Base-by-base conservation (phyloP, 176 grass and related monocot genomes). In the Bolboschoenus planiculmis region DNA sequence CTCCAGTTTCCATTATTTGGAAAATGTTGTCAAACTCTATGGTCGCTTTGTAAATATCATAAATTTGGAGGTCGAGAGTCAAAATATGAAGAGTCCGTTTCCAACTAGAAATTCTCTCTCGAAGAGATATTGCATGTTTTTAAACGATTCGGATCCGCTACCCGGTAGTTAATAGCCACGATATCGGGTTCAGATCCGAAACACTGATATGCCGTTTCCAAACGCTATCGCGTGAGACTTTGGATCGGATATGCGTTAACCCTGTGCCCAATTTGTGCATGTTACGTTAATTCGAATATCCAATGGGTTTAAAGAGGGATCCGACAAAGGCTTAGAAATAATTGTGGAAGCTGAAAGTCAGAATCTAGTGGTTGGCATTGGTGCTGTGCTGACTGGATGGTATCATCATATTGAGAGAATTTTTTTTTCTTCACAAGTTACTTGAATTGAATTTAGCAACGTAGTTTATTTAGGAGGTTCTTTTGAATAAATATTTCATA, bases 301-400 rank as follows among this genome's bases (percentile, higher is more conserved):
- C 1, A 64, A n/a, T 34, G 34, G 31, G 18, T 34, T 34, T 70
- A 35, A 3, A 70, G 34, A 67, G 7, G 61, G 33, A 40, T 70
- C 65, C 65, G 65, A n/a, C n/a, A n/a, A n/a, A n/a, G n/a, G n/a
- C n/a, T n/a, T n/a, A n/a, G 5, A 24, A 43, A 64, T 81, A 64
- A 64, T 39, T 33, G 79, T 48, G 79, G 56, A 81, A 36, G 40
- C 21, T 44, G 51, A 16, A 64, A 46, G 51, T 4, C 58, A 3
- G 16, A 81, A 63, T 60, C 31, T 64, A 29, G 21, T 63, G 78
- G 78, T 81, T 63, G 54, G 10, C 33, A 81, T 46, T 62, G 77
- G 30, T 8, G 6, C 40, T 2, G 6, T 18, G 27, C 40, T 78
- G 44, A 78, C 11, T 78, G 0, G 34, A 27, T 65, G 30, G 4